A percentile compares a stretch with the other conserved stretches of the same genome.
These are phyloP conservation scores for Diplodia mutila DNA, from an alignment of 2,329 filamentous ascomycete species.

Conservation along the genomic window DNA sequence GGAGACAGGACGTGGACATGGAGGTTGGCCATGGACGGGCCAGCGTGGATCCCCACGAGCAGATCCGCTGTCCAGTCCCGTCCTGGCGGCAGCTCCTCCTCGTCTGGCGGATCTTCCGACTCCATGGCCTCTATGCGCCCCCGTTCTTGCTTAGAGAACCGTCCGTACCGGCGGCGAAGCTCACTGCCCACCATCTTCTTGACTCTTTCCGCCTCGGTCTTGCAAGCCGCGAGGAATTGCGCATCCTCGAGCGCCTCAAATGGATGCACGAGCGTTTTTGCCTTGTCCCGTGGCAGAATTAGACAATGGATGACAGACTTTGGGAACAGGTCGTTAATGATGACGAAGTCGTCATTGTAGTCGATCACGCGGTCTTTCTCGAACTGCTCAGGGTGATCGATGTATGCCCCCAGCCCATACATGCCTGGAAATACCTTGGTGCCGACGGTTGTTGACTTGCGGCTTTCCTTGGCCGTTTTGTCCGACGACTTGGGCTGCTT, in stretches of 20 bases:
- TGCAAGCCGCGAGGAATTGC: constrained; percentile 68
- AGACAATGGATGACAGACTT: constrained; percentile 86
- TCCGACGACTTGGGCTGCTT: constrained; percentile 41
- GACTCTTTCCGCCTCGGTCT: constrained; percentile 63
- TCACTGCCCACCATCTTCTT: constrained; percentile 71
- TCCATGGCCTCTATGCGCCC: constrained; percentile 68
- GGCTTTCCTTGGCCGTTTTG: constrained; percentile 2
- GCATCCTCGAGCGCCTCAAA: constrained; percentile 75
- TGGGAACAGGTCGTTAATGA: constrained; percentile 82
- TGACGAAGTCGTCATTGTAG: constrained; percentile 69
- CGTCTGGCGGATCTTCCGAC: constrained; percentile 34
- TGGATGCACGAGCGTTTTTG: constrained; percentile 68
- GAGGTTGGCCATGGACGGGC: constrained; percentile 88
- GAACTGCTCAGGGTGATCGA: constrained; percentile 63
- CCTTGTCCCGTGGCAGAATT: constrained; percentile 74
- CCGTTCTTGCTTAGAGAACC: constrained; percentile 64
- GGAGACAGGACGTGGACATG: constrained; percentile 86
- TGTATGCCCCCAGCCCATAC: constrained; percentile 69
- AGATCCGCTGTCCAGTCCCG: constrained; percentile 80
- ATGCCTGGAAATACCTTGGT: constrained; percentile 52
- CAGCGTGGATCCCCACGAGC: constrained; percentile 78
- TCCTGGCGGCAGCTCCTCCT: constrained; percentile 63
- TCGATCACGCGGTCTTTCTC: constrained; percentile 65
- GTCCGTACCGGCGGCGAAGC: constrained; percentile 70
- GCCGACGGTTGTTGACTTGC: constrained; percentile 29